Percentiles rank a stretch among this genome's conserved stretches.
Evolutionary conservation across 805 yeast species (phyloP).

Genomic region (Candida nemodendra): DNA sequence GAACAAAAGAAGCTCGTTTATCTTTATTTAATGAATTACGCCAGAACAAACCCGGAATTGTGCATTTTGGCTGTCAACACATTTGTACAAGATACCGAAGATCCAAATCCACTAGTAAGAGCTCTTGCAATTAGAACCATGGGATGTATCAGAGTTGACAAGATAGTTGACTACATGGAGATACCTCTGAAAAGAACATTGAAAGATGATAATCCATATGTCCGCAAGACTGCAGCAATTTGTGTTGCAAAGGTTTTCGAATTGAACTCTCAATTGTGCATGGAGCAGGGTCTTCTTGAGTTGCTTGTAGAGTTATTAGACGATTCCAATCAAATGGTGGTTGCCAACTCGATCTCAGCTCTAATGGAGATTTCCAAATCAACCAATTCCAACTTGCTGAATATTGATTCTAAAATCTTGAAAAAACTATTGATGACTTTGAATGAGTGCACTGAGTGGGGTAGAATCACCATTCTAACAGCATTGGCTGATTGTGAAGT

Average conservation of each 20-base stretch:
- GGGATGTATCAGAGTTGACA: conserved; percentile 97
- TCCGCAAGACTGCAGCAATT: conserved; percentile 94
- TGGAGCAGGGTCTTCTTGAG: conserved; percentile 83
- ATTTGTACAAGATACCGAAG: conserved; percentile 91
- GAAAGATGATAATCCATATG: conserved; percentile 93
- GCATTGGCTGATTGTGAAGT: conserved; percentile 75
- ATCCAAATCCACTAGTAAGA: conserved; percentile 92
- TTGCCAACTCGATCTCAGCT: conserved; percentile 89
- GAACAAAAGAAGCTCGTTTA: conserved; percentile 97
- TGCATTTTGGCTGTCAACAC: conserved; percentile 96
- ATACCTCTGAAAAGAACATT: conserved; percentile 83
- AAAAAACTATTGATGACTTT: conserved; percentile 74
- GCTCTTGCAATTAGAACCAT: conserved; percentile 97
- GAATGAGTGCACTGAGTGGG: conserved; percentile 99
- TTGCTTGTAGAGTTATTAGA: conserved; percentile 64
- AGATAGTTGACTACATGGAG: conserved; percentile 92
- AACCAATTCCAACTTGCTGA: conserved; percentile 31
- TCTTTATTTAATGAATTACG: conserved; percentile 93
- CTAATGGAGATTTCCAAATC: conserved; percentile 65
- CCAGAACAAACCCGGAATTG: conserved; percentile 92
- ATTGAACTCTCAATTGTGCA: conserved; percentile 71
- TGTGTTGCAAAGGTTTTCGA: conserved; percentile 96
- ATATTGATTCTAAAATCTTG: conserved; percentile 41
- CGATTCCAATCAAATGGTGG: conserved; percentile 95
- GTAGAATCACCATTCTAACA: conserved; percentile 83